Conservation (phyloP, 352 stramenopile genomes). For the Phytopythium sindhum region DNA sequence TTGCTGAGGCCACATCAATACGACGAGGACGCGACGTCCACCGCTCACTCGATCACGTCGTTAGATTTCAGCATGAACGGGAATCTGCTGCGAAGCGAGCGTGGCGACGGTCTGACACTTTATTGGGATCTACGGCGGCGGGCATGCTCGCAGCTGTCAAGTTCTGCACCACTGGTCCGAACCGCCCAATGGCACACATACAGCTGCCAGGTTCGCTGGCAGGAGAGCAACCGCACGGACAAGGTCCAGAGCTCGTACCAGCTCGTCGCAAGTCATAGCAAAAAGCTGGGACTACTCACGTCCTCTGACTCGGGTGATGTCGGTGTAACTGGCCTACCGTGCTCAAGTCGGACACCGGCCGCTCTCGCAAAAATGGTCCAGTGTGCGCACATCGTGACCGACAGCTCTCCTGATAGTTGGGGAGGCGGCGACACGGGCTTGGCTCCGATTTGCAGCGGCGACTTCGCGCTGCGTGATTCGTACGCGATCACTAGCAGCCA, state of each 20-base stretch:
- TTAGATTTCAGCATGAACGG: slow-evolving; percentile 72
- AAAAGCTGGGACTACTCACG: slow-evolving; percentile 3
- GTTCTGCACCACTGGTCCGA: slow-evolving; percentile 30
- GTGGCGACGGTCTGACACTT: slow-evolving; percentile 23
- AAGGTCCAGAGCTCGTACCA: slow-evolving; percentile 16
- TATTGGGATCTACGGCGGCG: slow-evolving; percentile 65
- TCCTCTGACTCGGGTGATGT: not conserved
- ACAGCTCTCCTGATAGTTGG: not conserved
- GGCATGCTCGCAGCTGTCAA: slow-evolving; percentile 44
- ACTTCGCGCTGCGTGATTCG: slow-evolving; percentile 64
- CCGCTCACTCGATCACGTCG: slow-evolving; percentile 15
- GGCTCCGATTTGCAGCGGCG: slow-evolving; percentile 11
- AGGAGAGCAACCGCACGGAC: not conserved
- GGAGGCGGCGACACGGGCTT: not conserved
- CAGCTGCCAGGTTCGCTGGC: slow-evolving; percentile 27
- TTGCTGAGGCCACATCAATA: slow-evolving; percentile 46
- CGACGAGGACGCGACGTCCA: slow-evolving; percentile 13
- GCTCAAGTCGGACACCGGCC: not conserved
- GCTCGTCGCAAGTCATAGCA: not conserved
- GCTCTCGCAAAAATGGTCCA: not conserved
- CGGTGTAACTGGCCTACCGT: not conserved
- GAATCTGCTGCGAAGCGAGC: slow-evolving; percentile 52
- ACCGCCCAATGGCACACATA: slow-evolving; percentile 57
- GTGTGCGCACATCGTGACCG: not conserved
- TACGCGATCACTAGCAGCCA: slow-evolving; percentile 47